A percentile compares a stretch with the other conserved stretches of the same genome.
phyloP scores from a whole-genome alignment of 2,329 filamentous ascomycete species.

The Fusarium sp. region DNA sequence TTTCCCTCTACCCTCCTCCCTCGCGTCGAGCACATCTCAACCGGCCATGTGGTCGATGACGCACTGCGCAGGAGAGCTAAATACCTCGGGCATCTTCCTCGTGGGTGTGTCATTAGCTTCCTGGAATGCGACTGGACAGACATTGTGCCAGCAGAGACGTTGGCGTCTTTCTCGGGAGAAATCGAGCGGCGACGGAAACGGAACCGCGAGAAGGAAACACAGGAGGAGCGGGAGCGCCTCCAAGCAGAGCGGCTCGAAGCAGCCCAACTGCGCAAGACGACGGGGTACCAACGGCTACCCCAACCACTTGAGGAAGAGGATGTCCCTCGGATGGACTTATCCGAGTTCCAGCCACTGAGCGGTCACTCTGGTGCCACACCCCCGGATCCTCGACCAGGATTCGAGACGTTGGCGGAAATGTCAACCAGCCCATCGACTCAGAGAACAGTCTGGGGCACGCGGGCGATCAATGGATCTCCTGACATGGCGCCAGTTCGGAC shows the following conservation, averaged over 20 bases:
- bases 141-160: slow-evolving; percentile 79
- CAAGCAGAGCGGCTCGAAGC: slow-evolving; percentile 86
- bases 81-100: slow-evolving; percentile 87
- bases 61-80: slow-evolving; percentile 85
- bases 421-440: slow-evolving; percentile 83
- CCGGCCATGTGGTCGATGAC: slow-evolving; percentile 89
- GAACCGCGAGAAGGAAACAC: slow-evolving; percentile 84
- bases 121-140: slow-evolving; percentile 96
- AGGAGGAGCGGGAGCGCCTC: slow-evolving; percentile 87
- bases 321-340: slow-evolving; percentile 60
- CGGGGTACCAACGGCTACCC: slow-evolving; percentile 54
- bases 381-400: slow-evolving; percentile 70
- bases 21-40: slow-evolving; percentile 88
- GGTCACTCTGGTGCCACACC: slow-evolving; percentile 64
- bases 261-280: slow-evolving; percentile 70
- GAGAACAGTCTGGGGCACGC: slow-evolving; percentile 94
- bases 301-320: slow-evolving; percentile 55
- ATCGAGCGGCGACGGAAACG: slow-evolving; percentile 81
- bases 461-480: slow-evolving; percentile 71
- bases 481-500: slow-evolving; percentile 56
- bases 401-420: slow-evolving; percentile 78
- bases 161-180: slow-evolving; percentile 82
- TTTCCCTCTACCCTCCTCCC: slow-evolving; percentile 91
- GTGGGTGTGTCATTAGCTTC: slow-evolving; percentile 92
- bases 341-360: slow-evolving; percentile 75